Evolutionary conservation across 225 moss, liverwort and hornwort species (phyloP), one percentile per base, ranked within the genome.

Genomic region (Bryum argenteum): DNA sequence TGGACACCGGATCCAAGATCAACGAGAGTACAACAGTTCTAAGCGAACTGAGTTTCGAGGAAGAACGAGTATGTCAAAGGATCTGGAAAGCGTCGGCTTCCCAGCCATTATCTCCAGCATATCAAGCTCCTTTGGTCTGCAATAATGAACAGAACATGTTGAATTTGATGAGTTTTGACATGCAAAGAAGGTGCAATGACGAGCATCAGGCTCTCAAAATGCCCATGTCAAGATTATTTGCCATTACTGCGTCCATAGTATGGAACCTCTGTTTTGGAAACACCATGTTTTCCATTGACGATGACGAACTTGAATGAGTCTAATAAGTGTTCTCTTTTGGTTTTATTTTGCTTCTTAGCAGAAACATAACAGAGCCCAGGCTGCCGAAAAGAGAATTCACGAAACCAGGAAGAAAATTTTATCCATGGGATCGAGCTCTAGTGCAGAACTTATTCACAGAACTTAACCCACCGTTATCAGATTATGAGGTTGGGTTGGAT

Each of bases 391-490:
- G 69, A 9, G 79, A 81, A 70, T 66, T 69, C 41, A 72, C 53
- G 24, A 77, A 82, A 75, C 76, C 85, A 21, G 85, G 67, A 79
- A 52, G 73, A 59, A 50, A 77, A 40, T 73, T 92, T 21, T 80
- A 90, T 86, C 98, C 98, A 5, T 99, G 98, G 98, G 91, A 90
- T 65, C 87, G 86, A 78, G 82, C 65, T 15, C 69, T 85, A 66
- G 65, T 84, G 22, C 66, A 75, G 58, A 74, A 58, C 58, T 88
- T 94, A 69, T 91, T 99, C 56, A 66, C 61, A 61, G 71, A 75
- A 18, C 73, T 93, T 26, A 75, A 80, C 20, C 86, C 89, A 26
- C 78, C 84, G 3, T 64, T 93, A 57, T 73, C 77, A 63, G 64
- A 80, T 15, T 94, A 87, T 69, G 78, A 89, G 90, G 98, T 89